These are phyloP conservation scores for Anacardium occidentale DNA, from an alignment of 345 rosid species.

Conservation along the genomic window DNA sequence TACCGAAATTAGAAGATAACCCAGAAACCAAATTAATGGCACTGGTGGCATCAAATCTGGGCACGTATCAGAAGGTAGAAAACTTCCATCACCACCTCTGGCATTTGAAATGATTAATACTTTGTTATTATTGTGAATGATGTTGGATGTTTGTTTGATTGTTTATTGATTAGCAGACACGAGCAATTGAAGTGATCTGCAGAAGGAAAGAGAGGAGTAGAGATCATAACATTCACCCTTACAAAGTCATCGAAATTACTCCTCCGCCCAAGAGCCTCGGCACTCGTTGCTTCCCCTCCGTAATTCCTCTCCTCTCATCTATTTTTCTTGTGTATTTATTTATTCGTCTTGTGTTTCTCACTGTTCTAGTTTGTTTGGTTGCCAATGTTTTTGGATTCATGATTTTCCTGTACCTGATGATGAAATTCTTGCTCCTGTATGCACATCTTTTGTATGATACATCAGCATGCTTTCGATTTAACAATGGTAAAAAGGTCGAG, in stretches of 20 bases:
- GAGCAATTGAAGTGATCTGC: slow-evolving; percentile 43
- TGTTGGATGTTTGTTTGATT: background rate
- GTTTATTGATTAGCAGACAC: slow-evolving; percentile 27
- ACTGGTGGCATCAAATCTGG: slow-evolving; percentile 39
- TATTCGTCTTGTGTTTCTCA: background rate
- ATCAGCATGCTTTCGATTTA: background rate
- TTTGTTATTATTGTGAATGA: background rate
- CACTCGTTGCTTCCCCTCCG: slow-evolving; percentile 78
- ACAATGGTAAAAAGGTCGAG: background rate
- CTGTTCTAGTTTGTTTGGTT: background rate
- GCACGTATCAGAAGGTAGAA: slow-evolving; percentile 42
- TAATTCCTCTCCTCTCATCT: slow-evolving; percentile 26
- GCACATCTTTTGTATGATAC: too few relatives aligned
- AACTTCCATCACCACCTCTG: background rate
- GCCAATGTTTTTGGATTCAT: too few relatives aligned
- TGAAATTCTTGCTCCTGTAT: too few relatives aligned
- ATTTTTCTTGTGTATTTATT: background rate
- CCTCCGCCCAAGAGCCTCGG: slow-evolving; percentile 95
- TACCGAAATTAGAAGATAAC: background rate
- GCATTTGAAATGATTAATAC: background rate
- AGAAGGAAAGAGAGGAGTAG: slow-evolving; percentile 72
- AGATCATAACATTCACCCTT: slow-evolving; percentile 52
- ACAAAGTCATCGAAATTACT: slow-evolving; percentile 86
- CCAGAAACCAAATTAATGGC: slow-evolving; percentile 29
- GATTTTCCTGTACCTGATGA: too few relatives aligned